Base-by-base conservation (phyloP, 805 yeast genomes). In the Babjeviella inositovora region DNA sequence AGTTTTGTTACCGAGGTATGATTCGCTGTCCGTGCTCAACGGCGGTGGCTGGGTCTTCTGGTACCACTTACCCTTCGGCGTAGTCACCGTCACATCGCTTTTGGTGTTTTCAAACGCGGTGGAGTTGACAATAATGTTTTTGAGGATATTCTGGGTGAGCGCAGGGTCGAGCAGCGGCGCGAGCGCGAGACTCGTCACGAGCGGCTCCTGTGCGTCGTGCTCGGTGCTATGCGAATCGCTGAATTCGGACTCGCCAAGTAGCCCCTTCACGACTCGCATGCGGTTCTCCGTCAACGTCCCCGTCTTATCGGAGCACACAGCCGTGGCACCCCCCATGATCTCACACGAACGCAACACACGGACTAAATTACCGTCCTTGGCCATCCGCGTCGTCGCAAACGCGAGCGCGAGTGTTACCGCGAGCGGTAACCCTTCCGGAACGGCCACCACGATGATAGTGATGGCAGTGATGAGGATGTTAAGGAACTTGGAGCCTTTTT, bases 271-370 rank as follows among this genome's bases (percentile, higher is more conserved):
- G 5, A 90, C 84, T 18, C 82, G 67, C 99, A 90, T 90, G 38
- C 60, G 62, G 46, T 90, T 90, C 45, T 84, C 93, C 2, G 99
- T 90, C 27, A 90, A 60, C 8, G 99, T 90, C 29, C 98, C 98
- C 1, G 98, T 90, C 47, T 90, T 87, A 53, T 90, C 98, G 1
- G 96, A 84, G 48, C 98, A 90, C 24, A 90, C 62, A 4, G 95
- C 90, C 8, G 97, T 90, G 2, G 96, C 98, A 22, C 93, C 82
- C 20, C 99, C 98, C 97, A 90, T 87, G 10, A 95, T 90, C 50
- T 90, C 99, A 62, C 98, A 90, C 21, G 93, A 74, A 39, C 73
- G 74, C 34, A 90, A 57, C 7, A 82, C 93, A 37, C 98, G 70
- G n/a, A 90, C 99, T 38, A 90, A 57, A 44, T 87, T 87, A 32